Percentiles rank a stretch among this genome's conserved stretches.
These are phyloP conservation scores for Boechera stricta DNA, from an alignment of 345 rosid species.

Conservation along the genomic window DNA sequence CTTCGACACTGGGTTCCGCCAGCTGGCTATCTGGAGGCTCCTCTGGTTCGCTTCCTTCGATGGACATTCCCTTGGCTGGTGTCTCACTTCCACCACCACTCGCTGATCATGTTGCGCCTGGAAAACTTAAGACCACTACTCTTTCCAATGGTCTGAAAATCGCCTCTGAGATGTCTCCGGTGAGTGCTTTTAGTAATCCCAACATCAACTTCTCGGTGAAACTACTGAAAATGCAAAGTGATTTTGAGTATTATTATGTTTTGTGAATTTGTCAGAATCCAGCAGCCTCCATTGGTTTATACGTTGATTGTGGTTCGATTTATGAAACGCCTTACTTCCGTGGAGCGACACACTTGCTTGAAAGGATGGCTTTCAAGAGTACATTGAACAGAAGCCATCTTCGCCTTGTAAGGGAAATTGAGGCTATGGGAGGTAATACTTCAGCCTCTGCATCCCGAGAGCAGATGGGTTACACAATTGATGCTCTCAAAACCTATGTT, in stretches of 20 bases:
- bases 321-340: slow-evolving; percentile 69
- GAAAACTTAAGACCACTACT: slow-evolving; percentile 59
- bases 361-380: slow-evolving; percentile 90
- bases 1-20: slow-evolving; percentile 57
- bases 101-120: slow-evolving; percentile 72
- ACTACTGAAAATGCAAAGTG: slow-evolving; percentile 14
- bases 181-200: slow-evolving; percentile 23
- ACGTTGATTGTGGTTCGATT: slow-evolving; percentile 71
- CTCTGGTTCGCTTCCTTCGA: slow-evolving; percentile 54
- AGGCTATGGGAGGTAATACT: slow-evolving; percentile 83
- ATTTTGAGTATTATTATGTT: slow-evolving; percentile 22
- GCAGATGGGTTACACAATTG: slow-evolving; percentile 83
- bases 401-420: slow-evolving; percentile 80
- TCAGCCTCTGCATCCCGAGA: slow-evolving; percentile 84
- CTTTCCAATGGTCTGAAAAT: slow-evolving; percentile 69
- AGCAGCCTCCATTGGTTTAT: slow-evolving; percentile 81
- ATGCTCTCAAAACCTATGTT: slow-evolving; percentile 88
- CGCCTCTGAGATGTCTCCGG: slow-evolving; percentile 64
- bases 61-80: slow-evolving; percentile 64
- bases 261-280: slow-evolving; percentile 59
- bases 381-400: slow-evolving; percentile 81
- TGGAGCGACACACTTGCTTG: slow-evolving; percentile 84
- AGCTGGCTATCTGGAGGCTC: slow-evolving; percentile 70
- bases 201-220: background rate
- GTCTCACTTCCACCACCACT: slow-evolving; percentile 70